phyloP scores from a whole-genome alignment of 768 basidiomycete species.

The Boletus rex-veris region DNA sequence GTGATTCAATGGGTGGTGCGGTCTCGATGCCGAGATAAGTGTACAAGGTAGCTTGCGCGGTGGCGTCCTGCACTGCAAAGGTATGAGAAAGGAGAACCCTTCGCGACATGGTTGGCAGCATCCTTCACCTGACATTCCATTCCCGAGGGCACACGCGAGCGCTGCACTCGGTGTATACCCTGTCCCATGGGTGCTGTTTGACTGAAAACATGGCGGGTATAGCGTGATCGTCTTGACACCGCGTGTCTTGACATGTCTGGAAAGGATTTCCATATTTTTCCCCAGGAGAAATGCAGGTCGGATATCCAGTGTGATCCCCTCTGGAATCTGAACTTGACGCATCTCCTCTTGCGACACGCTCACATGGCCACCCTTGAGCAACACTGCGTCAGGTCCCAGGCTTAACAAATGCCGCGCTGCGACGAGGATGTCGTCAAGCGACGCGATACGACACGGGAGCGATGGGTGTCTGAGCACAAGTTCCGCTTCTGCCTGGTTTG shows the following conservation, averaged over 20 bases:
- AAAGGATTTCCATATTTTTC: conserved; percentile 65
- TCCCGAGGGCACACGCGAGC: conserved; percentile 61
- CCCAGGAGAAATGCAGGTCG: conserved; percentile 44
- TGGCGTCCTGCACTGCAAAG: conserved; percentile 55
- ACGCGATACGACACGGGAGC: conserved; percentile 33
- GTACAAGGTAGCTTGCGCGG: conserved; percentile 57
- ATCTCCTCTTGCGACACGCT: conserved; percentile 46
- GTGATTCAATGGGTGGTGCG: conserved; percentile 77
- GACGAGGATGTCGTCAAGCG: conserved; percentile 56
- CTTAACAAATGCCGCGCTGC: conserved; percentile 49
- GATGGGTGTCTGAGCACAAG: conserved; percentile 49
- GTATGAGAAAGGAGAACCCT: not conserved
- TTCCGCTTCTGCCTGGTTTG: conserved; percentile 80
- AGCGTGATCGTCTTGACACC: conserved; percentile 38
- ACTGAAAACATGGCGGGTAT: conserved; percentile 59
- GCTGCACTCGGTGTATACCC: conserved; percentile 91
- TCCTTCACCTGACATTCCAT: conserved; percentile 41
- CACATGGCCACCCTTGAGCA: conserved; percentile 87
- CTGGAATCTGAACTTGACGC: conserved; percentile 22
- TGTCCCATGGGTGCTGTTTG: conserved; percentile 83
- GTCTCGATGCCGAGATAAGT: conserved; percentile 72
- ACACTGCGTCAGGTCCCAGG: conserved; percentile 52
- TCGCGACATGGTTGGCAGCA: not conserved
- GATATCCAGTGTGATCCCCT: conserved; percentile 34
- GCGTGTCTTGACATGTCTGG: conserved; percentile 10